phyloP scores from a whole-genome alignment of 352 stramenopile genomes.

The Globisporangium acanthophoron region DNA sequence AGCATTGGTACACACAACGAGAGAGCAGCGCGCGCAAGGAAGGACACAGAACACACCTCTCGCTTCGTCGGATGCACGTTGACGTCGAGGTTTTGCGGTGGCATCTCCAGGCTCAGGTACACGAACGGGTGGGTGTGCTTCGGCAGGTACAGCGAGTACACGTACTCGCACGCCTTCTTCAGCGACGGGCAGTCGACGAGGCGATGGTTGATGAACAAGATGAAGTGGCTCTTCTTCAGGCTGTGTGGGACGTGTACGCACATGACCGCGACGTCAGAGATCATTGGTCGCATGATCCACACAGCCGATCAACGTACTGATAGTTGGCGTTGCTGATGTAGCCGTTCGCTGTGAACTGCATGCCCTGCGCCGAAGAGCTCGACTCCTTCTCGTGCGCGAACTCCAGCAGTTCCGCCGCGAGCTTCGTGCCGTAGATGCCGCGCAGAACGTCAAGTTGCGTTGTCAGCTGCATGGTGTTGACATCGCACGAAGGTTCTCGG shows the following conservation, averaged over 20 bases:
- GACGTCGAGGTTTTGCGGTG: conserved; percentile 94
- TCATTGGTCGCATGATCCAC: neutral
- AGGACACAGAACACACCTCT: conserved; percentile 39
- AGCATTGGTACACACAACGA: neutral
- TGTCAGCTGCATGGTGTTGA: conserved; percentile 64
- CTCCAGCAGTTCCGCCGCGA: conserved; percentile 50
- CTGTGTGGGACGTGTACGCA: conserved; percentile 17
- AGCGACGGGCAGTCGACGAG: conserved; percentile 92
- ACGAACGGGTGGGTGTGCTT: conserved; percentile 96
- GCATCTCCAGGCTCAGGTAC: conserved; percentile 95
- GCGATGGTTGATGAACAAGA: conserved; percentile 98
- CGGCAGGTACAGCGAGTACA: conserved; percentile 93
- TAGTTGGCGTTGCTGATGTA: conserved; percentile 89
- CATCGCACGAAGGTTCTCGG: conserved; percentile 68
- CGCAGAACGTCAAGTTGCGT: conserved; percentile 70
- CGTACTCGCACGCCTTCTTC: conserved; percentile 91
- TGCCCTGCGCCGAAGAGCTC: conserved; percentile 14
- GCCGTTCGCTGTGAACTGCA: conserved; percentile 38
- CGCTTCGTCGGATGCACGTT: conserved; percentile 99
- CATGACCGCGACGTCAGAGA: no score
- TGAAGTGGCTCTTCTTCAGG: conserved; percentile 77
- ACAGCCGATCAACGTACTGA: conserved; percentile 31
- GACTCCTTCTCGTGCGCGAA: conserved; percentile 37
- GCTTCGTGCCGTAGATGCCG: conserved; percentile 67
- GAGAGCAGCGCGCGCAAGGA: neutral